A percentile compares a stretch with the other conserved stretches of the same genome.
Conservation (phyloP, 179 eudicot genomes). For the Drosera spatulata region DNA sequence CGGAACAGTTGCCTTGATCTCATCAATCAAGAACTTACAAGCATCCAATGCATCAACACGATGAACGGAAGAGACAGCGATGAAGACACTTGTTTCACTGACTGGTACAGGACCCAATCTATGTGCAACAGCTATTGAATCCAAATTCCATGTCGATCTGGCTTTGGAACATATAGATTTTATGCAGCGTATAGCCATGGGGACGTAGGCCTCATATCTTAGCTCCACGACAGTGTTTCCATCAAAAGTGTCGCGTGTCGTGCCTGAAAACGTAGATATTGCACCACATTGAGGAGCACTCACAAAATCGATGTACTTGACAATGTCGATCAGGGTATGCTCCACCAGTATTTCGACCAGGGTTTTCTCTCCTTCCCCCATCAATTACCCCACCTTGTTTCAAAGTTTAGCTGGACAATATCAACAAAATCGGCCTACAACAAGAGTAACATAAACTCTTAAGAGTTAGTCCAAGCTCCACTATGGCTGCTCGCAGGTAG, state of each 20-base stretch:
- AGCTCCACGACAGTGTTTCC: slow-evolving; percentile 69
- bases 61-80: slow-evolving; percentile 62
- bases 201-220: slow-evolving; percentile 78
- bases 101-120: slow-evolving; percentile 66
- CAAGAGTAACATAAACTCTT: background rate
- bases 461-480: background rate
- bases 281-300: slow-evolving; percentile 68
- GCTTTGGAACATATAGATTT: slow-evolving; percentile 64
- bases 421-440: background rate
- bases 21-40: slow-evolving; percentile 72
- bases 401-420: background rate
- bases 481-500: background rate
- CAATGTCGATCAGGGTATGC: slow-evolving; percentile 42
- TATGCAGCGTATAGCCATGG: slow-evolving; percentile 78
- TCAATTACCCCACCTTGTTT: slow-evolving; percentile 13
- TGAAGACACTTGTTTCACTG: slow-evolving; percentile 66
- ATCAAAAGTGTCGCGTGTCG: slow-evolving; percentile 72
- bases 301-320: slow-evolving; percentile 57
- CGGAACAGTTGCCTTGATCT: slow-evolving; percentile 78
- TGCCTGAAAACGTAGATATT: slow-evolving; percentile 73
- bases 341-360: slow-evolving; percentile 63
- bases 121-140: slow-evolving; percentile 61
- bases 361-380: slow-evolving; percentile 26
- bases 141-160: slow-evolving; percentile 50
- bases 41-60: slow-evolving; percentile 67